Percentiles rank a stretch among this genome's conserved stretches.
Conservation (phyloP, 225 moss, liverwort and hornwort species). For the Marchantia paleacea region DNA sequence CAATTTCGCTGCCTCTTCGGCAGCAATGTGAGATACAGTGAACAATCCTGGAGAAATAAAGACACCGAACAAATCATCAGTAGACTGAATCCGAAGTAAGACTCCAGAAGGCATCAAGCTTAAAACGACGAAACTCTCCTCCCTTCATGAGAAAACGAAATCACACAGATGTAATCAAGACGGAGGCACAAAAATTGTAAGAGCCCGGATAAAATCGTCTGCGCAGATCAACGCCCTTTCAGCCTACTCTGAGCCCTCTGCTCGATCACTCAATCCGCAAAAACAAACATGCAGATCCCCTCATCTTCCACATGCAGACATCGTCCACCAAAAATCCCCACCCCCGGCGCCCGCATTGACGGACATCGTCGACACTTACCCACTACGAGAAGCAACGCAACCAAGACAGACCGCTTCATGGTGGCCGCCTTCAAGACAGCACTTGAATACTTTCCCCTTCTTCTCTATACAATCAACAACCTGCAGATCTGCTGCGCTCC, state of each 20-base stretch:
- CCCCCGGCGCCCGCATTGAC: too few relatives aligned
- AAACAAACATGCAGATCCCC: neutral
- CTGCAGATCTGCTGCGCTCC: neutral
- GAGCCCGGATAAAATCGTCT: too few relatives aligned
- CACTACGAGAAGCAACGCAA: conserved; percentile 25
- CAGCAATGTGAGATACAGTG: conserved; percentile 21
- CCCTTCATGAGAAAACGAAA: neutral
- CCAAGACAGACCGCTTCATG: conserved; percentile 33
- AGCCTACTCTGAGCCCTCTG: neutral
- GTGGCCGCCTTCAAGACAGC: conserved; percentile 16
- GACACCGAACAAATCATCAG: neutral
- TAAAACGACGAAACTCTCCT: neutral
- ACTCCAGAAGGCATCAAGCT: too few relatives aligned
- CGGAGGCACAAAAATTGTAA: too few relatives aligned
- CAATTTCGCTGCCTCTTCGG: conserved; percentile 52
- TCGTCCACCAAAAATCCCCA: neutral
- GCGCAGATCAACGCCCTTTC: too few relatives aligned
- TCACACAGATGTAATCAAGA: neutral
- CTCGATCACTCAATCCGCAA: neutral
- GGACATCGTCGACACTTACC: conserved; percentile 30
- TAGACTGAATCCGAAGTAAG: neutral
- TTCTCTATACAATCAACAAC: neutral
- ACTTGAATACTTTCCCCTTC: neutral
- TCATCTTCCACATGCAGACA: too few relatives aligned
- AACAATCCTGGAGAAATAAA: conserved; percentile 26